Evolutionary conservation across 768 basidiomycete species (phyloP), one percentile per base, ranked within the genome.

Genomic region (Boletus pseudopeckii): DNA sequence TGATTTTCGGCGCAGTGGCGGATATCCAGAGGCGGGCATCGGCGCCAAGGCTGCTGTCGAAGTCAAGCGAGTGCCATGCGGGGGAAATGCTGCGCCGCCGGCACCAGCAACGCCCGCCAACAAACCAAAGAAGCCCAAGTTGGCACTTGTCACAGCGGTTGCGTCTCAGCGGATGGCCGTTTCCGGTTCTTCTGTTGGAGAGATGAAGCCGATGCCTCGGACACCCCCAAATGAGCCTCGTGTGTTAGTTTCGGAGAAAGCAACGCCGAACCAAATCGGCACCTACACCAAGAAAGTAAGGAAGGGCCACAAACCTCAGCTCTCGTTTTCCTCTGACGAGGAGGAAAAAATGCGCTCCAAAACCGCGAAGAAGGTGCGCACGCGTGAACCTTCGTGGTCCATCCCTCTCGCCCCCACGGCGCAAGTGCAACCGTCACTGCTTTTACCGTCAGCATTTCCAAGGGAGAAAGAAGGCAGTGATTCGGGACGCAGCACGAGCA

Each of bases 251-350:
- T 39, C 37, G 37, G 60, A 62, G 50, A 71, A 59, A 39, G 50
- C 41, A 20, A 69, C 65, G 1, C 57, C 67, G 8, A 60, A 8
- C 37, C 58, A 50, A 22, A 44, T 48, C 38, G 44, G 41, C 26
- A 37, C 50, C 9, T 44, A 64, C 30, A 45, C 42, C 28, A 65
- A 48, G 60, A 69, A 71, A 52, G 11, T 54, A 43, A 51, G 66
- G 67, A 77, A 64, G 65, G 71, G 63, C 57, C 73, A 72, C 40
- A 63, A 57, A 37, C 70, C 74, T 43, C 76, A 42, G 76, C 72
- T 64, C 72, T 81, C 75, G 39, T 72, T 81, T 22, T 87, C 88
- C 13, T 86, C 85, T 18, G 88, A 90, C 62, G 88, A 90, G 58
- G 88, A 90, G 63, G 87, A 90, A 71, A 84, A 83, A 67, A 61